Base-by-base conservation (phyloP, 2,329 filamentous ascomycete genomes). In the Pseudogymnoascus sp. region DNA sequence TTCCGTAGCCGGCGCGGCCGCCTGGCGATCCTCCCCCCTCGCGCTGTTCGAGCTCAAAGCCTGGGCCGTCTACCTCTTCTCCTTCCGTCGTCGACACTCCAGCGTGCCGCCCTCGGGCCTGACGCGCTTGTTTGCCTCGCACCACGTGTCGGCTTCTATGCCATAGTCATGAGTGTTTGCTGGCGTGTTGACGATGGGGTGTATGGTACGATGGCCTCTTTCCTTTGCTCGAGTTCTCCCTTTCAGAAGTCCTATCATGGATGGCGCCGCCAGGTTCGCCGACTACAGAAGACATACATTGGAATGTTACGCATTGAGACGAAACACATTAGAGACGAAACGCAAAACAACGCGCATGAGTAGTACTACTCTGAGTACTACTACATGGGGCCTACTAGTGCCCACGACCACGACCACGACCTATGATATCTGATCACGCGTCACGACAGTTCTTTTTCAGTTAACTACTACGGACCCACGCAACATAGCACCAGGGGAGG, bases 61-160 rank as follows among this genome's bases (percentile, higher is more conserved):
- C 62, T 73, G 72, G 72, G 66, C 66, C 53, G 59, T 61, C 16
- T 73, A 71, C 65, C 67, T 73, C 63, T 72, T 69, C 65, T 73
- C 72, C 53, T 73, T 73, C 60, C 71, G 69, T 37, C 64, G 66
- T 56, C 68, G 68, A 64, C 68, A 64, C 47, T 69, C 70, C 47
- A 71, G 69, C 12, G 66, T 69, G 31, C 69, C 69, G 12, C 72
- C 70, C 25, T 72, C 71, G 61, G 66, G 70, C 65, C 70, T 73
- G 60, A 70, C 71, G n/a, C 66, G 70, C 50, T 66, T 73, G 35
- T 66, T 73, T 31, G 66, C 69, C 63, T 67, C 70, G 59, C 70
- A 73, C 62, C 68, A 53, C 4, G 47, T 53, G 47, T 25, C 47
- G 25, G 47, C 47, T 53, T 33, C 47, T 31, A 53, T 53, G 47